A percentile compares a stretch with the other conserved stretches of the same genome.
Conservation (phyloP, 306 rosid species). For the Citrullus colocynthis region DNA sequence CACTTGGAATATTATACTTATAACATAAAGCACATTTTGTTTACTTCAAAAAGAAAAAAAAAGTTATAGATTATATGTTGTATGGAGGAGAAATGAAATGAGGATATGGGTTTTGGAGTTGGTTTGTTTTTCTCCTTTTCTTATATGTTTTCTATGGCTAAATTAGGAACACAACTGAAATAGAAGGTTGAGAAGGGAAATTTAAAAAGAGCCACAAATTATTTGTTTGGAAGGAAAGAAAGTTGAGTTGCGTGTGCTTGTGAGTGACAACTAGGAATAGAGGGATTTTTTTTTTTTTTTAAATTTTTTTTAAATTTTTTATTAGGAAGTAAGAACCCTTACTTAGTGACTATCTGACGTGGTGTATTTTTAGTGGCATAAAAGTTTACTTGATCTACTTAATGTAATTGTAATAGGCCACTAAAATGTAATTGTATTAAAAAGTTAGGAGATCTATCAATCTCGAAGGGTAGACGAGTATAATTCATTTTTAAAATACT, state of each 20-base stretch:
- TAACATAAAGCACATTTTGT: no score
- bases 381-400: neutral
- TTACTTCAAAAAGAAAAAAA: no score
- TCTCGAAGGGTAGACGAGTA: no score
- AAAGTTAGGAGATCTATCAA: no score
- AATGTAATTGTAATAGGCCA: neutral
- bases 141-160: neutral
- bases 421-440: neutral
- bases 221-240: no score
- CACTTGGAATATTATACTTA: no score
- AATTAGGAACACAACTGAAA: neutral
- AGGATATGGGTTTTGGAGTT: neutral
- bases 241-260: no score
- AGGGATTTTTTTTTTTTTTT: no score
- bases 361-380: neutral
- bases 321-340: neutral
- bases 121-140: neutral
- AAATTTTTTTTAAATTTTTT: no score
- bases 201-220: constrained; percentile 19
- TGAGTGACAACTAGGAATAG: no score
- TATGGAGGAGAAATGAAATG: constrained; percentile 18
- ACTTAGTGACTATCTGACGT: neutral
- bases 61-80: neutral
- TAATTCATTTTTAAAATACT: no score
- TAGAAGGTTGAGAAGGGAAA: constrained; percentile 17